phyloP scores from a whole-genome alignment of 1,139 yeast genomes.

The Nakaseomyces glabratus region DNA sequence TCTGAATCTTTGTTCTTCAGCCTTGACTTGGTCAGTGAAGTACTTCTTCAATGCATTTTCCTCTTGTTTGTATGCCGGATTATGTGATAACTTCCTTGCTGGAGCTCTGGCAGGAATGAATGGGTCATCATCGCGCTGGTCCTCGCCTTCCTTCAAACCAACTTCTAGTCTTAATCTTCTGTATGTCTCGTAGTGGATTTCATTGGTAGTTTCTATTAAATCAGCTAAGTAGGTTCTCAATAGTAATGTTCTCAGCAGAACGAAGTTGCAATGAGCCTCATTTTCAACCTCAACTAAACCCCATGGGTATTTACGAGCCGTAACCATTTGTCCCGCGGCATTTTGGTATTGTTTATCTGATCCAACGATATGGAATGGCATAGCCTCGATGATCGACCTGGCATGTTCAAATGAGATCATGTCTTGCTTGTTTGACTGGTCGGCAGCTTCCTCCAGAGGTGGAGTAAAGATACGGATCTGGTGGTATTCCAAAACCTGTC shows the following conservation, averaged over 20 bases:
- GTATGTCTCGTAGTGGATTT: constrained; percentile 82
- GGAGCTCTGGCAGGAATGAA: constrained; percentile 28
- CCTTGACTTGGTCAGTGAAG: constrained; percentile 96
- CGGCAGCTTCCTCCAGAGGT: constrained; percentile 36
- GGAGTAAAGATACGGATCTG: constrained; percentile 87
- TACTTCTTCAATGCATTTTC: constrained; percentile 90
- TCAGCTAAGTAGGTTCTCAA: constrained; percentile 93
- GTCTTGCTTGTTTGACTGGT: constrained; percentile 17
- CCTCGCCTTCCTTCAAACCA: constrained; percentile 24
- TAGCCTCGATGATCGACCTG: constrained; percentile 71
- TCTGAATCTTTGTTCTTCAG: constrained; percentile 93
- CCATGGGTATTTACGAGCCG: constrained; percentile 96
- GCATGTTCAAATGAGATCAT: constrained; percentile 73
- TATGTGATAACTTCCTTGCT: constrained; percentile 44
- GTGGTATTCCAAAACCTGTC: constrained; percentile 88
- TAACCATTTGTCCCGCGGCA: constrained; percentile 63
- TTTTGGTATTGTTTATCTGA: constrained; percentile 79
- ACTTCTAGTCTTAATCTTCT: constrained; percentile 72
- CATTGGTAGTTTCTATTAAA: constrained; percentile 80
- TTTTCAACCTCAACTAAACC: constrained; percentile 96
- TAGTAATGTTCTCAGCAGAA: constrained; percentile 76
- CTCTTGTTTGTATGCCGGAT: constrained; percentile 92
- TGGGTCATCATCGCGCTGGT: constrained; percentile 12
- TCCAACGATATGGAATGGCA: constrained; percentile 94
- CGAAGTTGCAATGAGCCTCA: constrained; percentile 91